phyloP scores from a whole-genome alignment of 805 yeast species.

The Ogataea minuta region DNA sequence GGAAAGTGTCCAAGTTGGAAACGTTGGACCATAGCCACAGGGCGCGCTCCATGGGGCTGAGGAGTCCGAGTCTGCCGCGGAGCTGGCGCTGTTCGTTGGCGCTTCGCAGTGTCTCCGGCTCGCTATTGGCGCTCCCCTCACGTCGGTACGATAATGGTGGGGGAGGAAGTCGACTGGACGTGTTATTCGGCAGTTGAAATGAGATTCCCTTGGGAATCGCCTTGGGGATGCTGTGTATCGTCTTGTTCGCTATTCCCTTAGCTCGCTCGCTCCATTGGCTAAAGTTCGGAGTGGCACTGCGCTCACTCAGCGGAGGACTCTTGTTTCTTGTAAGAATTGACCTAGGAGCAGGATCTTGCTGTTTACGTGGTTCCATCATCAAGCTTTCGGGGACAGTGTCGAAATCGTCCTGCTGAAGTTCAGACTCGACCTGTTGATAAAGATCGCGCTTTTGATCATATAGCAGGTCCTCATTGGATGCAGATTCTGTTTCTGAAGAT shows the following conservation, averaged over 20 bases:
- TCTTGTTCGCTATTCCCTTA: slow-evolving; percentile 27
- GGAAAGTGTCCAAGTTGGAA: slow-evolving; percentile 82
- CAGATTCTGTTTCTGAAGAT: slow-evolving; percentile 18
- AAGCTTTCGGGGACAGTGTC: slow-evolving; percentile 31
- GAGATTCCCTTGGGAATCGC: slow-evolving; percentile 24
- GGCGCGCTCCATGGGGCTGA: slow-evolving; percentile 72
- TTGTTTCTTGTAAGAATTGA: slow-evolving; percentile 5
- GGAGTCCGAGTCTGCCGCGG: slow-evolving; percentile 37
- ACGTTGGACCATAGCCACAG: slow-evolving; percentile 97
- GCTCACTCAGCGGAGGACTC: slow-evolving; percentile 10
- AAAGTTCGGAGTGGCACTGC: slow-evolving; percentile 20
- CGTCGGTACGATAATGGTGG: slow-evolving; percentile 17
- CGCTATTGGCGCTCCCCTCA: slow-evolving; percentile 10
- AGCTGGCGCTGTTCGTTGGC: slow-evolving; percentile 25
- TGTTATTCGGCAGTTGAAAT: slow-evolving; percentile 20
- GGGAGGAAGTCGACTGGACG: slow-evolving; percentile 19
- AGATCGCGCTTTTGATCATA: slow-evolving; percentile 21
- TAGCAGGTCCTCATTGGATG: slow-evolving; percentile 12
- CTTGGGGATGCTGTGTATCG: slow-evolving; percentile 25
- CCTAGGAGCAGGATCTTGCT: slow-evolving; percentile 5
- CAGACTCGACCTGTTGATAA: slow-evolving; percentile 23
- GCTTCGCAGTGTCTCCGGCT: slow-evolving; percentile 7
- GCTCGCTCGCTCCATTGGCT: slow-evolving; percentile 29
- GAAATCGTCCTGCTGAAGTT: slow-evolving; percentile 28
- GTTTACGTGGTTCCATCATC: slow-evolving; percentile 23